These are phyloP conservation scores for Apiospora hydei DNA, from an alignment of 2,329 filamentous ascomycete species.

Conservation along the genomic window DNA sequence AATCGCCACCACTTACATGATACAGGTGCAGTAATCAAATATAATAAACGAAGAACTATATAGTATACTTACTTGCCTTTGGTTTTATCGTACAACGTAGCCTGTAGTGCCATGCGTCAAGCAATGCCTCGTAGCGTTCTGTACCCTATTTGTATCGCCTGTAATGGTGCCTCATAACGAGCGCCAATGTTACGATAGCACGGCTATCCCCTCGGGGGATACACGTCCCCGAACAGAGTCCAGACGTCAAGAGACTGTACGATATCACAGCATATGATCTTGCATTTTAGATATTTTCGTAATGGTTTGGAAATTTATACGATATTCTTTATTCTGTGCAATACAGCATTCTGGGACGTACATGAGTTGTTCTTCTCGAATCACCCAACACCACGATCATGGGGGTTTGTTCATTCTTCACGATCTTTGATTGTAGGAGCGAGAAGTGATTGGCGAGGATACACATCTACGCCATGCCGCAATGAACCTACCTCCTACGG, in stretches of 20 bases:
- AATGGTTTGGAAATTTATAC: not conserved
- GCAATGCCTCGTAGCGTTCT: not conserved
- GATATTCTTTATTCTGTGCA: not conserved
- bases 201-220: too few species aligned
- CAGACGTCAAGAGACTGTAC: not conserved
- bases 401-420: not conserved
- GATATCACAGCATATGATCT: not conserved
- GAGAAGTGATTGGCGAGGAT: conserved; percentile 3
- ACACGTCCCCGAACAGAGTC: too few species aligned
- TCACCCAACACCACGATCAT: not conserved
- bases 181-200: too few species aligned
- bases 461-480: not conserved
- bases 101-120: not conserved
- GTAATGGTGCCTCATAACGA: too few species aligned
- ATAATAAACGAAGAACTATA: too few species aligned
- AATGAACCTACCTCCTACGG: conserved; percentile 5
- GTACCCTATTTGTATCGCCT: too few species aligned
- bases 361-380: not conserved
- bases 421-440: conserved; percentile 13
- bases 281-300: not conserved
- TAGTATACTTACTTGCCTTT: not conserved
- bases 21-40: too few species aligned
- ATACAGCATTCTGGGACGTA: not conserved
- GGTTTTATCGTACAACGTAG: rapidly evolving
- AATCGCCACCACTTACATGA: too few species aligned